Conservation (phyloP, 345 rosid genomes). For the Euphorbia lathyris region DNA sequence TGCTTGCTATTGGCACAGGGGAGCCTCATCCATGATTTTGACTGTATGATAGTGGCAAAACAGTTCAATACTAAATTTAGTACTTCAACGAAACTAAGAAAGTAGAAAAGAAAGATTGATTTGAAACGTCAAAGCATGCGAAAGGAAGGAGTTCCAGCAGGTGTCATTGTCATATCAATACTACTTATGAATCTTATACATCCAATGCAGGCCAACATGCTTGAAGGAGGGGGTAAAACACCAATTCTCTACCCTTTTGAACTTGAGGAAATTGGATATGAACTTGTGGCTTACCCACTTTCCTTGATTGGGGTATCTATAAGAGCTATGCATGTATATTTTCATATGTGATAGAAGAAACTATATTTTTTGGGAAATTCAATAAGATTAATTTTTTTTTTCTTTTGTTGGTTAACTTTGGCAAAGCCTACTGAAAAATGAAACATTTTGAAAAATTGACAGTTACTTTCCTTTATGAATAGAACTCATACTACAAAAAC, state of each 20-base stretch:
- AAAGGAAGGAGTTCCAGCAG: background rate
- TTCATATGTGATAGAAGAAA: background rate
- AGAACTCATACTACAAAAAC: background rate
- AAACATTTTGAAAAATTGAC: background rate
- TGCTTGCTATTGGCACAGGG: background rate
- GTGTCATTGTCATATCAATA: background rate
- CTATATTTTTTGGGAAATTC: background rate
- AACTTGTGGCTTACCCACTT: constrained; percentile 78
- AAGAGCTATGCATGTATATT: constrained; percentile 81
- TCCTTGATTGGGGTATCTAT: constrained; percentile 86
- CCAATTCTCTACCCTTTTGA: constrained; percentile 72
- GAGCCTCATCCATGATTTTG: background rate
- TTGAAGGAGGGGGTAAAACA: constrained; percentile 88
- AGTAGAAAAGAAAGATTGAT: background rate
- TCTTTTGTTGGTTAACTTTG: background rate
- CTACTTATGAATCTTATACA: constrained; percentile 20
- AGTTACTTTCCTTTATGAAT: background rate
- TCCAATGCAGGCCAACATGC: constrained; percentile 65
- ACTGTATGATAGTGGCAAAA: background rate
- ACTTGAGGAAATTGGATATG: constrained; percentile 79
- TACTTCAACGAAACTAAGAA: too few relatives aligned
- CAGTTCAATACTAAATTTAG: background rate
- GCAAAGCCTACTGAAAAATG: background rate
- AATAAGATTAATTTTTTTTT: background rate
- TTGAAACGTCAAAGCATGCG: background rate